Evolutionary conservation across 2,329 filamentous ascomycete species (phyloP), one percentile per base, ranked within the genome.

Genomic region (Coleophoma crateriformis): DNA sequence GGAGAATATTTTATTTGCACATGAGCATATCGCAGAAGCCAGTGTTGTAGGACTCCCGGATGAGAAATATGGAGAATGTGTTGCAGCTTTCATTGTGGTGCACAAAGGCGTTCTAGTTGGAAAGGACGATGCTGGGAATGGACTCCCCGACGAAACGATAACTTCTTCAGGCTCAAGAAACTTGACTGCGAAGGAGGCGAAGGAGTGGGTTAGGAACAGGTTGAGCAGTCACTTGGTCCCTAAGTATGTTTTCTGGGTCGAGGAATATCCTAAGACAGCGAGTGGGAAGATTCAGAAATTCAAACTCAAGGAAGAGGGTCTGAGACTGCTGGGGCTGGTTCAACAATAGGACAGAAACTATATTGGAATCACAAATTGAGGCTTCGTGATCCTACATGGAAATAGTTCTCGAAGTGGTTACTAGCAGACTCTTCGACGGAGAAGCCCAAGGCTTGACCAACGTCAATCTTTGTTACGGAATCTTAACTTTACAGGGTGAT

Each of bases 201-300:
- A 81, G 61, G 67, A 70, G 1, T 96, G 88, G 88, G 90, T 96
- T 2, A 71, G 78, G 44, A 71, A 75, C 50, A 80, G 76, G 45
- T 67, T 97, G 54, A 80, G 78, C 32, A 82, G 81, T 56, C 88
- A 92, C 67, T 81, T 96, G 64, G 88, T 88, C 47, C 92, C 92
- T 0, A 94, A 88, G 68, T 82, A 92, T 64, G 79, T 97, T n/a
- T 96, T 96, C 64, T 96, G 88, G 79, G 75, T 88, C 0, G 77
- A 84, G 1, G 80, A 83, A n/a, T 95, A 88, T 65, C 92, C 92
- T 17, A 96, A 96, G 78, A 99, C 94, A 34, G 88, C 90, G 6
- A 96, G 90, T 66, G 92, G 92, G 20, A 99, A 99, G 79, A 91
- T 97, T 49, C 90, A 96, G 71, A 96, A 97, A 72, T 96, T 87